phyloP scores from a whole-genome alignment of 305 asterid species.

The Ilex paraguariensis region DNA sequence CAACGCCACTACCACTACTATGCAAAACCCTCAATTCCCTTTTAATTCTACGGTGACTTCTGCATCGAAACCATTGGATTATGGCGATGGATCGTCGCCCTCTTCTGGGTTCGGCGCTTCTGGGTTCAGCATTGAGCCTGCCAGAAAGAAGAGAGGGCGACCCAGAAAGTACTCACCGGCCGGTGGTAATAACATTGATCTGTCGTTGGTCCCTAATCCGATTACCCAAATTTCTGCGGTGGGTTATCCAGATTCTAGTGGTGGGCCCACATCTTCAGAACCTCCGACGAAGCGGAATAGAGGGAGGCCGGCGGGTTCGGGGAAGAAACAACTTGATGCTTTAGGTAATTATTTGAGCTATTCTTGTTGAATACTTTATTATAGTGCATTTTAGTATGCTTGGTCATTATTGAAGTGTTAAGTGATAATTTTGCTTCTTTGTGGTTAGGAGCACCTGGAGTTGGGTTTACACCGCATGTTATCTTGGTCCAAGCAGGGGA shows the following conservation, averaged over 20 bases:
- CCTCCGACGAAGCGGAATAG: conserved; percentile 57
- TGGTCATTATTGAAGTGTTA: background rate
- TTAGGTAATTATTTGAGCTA: conserved; percentile 33
- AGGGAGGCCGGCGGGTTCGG: conserved; percentile 90
- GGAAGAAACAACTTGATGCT: conserved; percentile 72
- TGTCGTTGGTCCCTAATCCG: conserved; percentile 66
- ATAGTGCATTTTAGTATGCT: background rate
- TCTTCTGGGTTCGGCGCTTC: conserved; percentile 31
- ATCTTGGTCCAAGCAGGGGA: conserved; percentile 64
- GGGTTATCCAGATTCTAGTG: conserved; percentile 32
- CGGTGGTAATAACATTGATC: conserved; percentile 59
- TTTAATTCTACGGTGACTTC: conserved; percentile 17
- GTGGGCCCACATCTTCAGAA: conserved; percentile 39
- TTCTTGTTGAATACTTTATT: background rate
- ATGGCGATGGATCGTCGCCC: conserved; percentile 39
- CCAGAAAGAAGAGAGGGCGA: conserved; percentile 70
- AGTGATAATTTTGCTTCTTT: conserved; percentile 2
- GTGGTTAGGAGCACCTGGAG: conserved; percentile 57
- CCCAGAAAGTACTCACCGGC: conserved; percentile 67
- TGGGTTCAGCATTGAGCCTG: conserved; percentile 48
- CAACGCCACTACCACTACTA: background rate
- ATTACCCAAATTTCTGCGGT: conserved; percentile 40
- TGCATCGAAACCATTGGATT: conserved; percentile 18
- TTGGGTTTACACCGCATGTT: conserved; percentile 82
- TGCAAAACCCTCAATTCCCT: conserved; percentile 13